Evolutionary conservation across 2,329 filamentous ascomycete species (phyloP).

Genomic region (Cephalotrichum gorgonifer): DNA sequence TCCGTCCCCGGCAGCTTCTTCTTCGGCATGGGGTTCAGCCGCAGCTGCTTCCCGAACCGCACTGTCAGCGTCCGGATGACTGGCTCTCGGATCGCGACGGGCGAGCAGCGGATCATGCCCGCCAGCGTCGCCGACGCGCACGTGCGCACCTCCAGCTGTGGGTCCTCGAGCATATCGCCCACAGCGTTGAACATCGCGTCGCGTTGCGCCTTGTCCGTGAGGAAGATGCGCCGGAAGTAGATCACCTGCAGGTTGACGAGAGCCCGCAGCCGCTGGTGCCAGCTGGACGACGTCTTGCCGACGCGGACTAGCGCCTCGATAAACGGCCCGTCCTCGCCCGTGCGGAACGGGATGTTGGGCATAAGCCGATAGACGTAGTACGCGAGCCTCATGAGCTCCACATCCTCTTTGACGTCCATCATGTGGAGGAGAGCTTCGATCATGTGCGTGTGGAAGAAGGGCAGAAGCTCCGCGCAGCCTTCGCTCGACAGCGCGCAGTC

Average conservation of each 20-base stretch:
- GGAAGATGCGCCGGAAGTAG: slow-evolving; percentile 92
- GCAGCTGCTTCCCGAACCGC: slow-evolving; percentile 70
- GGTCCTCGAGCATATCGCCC: slow-evolving; percentile 87
- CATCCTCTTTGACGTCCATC: slow-evolving; percentile 99
- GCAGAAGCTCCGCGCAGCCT: slow-evolving; percentile 82
- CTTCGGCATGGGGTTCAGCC: slow-evolving; percentile 80
- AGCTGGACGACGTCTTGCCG: slow-evolving; percentile 71
- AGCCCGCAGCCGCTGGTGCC: slow-evolving; percentile 91
- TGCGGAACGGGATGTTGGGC: slow-evolving; percentile 86
- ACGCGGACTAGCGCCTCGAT: slow-evolving; percentile 81
- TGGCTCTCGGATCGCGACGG: slow-evolving; percentile 63
- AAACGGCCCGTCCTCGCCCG: slow-evolving; percentile 75
- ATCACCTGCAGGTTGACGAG: slow-evolving; percentile 98
- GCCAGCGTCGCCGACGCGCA: slow-evolving; percentile 88
- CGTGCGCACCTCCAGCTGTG: slow-evolving; percentile 86
- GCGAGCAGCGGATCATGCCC: slow-evolving; percentile 96
- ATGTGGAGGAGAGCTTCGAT: slow-evolving; percentile 93
- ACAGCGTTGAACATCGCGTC: slow-evolving; percentile 80
- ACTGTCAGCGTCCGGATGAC: slow-evolving; percentile 67
- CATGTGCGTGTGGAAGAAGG: slow-evolving; percentile 83
- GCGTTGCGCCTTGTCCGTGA: slow-evolving; percentile 66
- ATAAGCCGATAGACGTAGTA: slow-evolving; percentile 96
- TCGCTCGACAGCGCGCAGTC: slow-evolving; percentile 84
- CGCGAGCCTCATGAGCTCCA: slow-evolving; percentile 84
- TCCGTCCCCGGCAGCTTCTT: slow-evolving; percentile 52